Base-by-base conservation (phyloP, 2,329 filamentous ascomycete species). In the Juglanconis oblonga region DNA sequence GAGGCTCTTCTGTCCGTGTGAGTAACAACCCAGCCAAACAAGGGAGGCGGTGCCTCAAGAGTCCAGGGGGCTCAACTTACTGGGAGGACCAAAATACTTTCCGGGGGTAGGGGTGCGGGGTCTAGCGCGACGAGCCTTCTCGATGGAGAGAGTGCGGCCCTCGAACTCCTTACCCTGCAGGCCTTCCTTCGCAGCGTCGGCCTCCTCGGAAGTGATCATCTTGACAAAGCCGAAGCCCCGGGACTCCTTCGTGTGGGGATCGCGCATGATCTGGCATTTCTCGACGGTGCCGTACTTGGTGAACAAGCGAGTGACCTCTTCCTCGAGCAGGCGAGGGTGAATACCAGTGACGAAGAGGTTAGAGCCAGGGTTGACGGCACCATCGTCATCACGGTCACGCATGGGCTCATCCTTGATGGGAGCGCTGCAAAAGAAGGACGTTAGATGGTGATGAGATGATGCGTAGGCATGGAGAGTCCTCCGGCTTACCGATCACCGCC, bases 271-370 rank as follows among this genome's bases (percentile, higher is more conserved):
- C 76, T 97, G 96, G 81, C 94, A 98, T 79, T 96, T 98, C 80
- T 98, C 94, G 55, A 99, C 95, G 73, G 97, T 92, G 68, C 95
- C 95, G 71, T 98, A 98, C 79, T 98, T 99, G 79, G 97, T 92
- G 72, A 99, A 99, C 67, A 99, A 88, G 74, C 92, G 92, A 57
- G 90, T 90, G 64, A 99, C 91, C 73, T 98, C 95, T 14, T 88
- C 85, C 76, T 99, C 95, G 52, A 85, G 88, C 67, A 99, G 85
- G 70, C 91, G 90, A 60, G 95, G 95, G 75, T 98, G 92, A 67
- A 99, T 99, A 69, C 95, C 95, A 65, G 95, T 99, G 67, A 99
- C 95, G 76, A 99, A 99, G 62, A 99, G 89, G 81, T 99, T 99
- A 67, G 95, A 97, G 68, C 95, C 95, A 64, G 92, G 90, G 79